phyloP scores from a whole-genome alignment of 2,329 filamentous ascomycete species.

The Tolypocladium album region DNA sequence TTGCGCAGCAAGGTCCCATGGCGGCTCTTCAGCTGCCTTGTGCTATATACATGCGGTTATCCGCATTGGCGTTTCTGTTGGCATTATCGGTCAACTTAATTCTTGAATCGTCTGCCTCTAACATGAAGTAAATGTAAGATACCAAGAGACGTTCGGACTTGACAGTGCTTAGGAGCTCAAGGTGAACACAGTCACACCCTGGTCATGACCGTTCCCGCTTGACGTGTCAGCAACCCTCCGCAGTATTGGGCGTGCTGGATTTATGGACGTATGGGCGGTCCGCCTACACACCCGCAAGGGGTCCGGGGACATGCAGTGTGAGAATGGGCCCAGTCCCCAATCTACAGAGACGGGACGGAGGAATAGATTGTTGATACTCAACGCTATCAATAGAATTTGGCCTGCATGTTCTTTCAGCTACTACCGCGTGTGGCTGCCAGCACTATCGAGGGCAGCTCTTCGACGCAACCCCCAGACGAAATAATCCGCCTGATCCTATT shows the following conservation, averaged over 20 bases:
- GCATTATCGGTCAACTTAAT: no score
- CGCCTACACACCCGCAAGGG: not conserved
- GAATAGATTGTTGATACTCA: not conserved
- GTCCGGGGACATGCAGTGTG: not conserved
- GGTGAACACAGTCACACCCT: not conserved
- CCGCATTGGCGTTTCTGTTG: not conserved
- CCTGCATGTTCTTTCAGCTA: not conserved
- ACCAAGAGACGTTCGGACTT: no score
- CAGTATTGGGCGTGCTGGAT: not conserved
- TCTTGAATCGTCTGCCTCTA: no score
- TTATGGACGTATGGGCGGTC: no score
- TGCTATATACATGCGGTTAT: not conserved
- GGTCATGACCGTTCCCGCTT: not conserved
- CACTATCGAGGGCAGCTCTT: not conserved
- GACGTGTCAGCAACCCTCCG: not conserved
- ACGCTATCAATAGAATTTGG: not conserved
- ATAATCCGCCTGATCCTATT: not conserved
- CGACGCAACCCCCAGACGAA: not conserved
- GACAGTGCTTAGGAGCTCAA: no score
- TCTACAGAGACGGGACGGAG: not conserved
- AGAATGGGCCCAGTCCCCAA: not conserved
- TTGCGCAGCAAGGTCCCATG: not conserved
- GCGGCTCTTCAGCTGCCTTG: not conserved
- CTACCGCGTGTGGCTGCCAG: not conserved
- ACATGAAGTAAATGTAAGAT: not conserved